Evolutionary conservation across 805 yeast species (phyloP).

Genomic region (Kuraishia piskuri): DNA sequence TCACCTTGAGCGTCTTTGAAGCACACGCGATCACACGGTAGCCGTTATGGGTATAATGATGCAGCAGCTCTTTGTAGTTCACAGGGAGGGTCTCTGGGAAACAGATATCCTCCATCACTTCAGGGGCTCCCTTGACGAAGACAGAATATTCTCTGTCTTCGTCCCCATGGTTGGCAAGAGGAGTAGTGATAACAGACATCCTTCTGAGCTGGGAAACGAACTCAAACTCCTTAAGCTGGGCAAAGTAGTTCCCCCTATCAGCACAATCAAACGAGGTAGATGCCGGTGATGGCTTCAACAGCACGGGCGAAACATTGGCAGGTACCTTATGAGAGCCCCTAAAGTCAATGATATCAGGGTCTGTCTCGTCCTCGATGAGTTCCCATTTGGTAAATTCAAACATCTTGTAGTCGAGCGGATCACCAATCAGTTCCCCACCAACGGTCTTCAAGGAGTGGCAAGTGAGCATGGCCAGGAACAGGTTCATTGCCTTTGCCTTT

Average conservation of each 20-base stretch:
- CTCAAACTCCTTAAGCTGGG: constrained; percentile 53
- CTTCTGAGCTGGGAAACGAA: constrained; percentile 79
- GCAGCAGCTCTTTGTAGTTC: constrained; percentile 64
- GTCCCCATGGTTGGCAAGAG: constrained; percentile 14
- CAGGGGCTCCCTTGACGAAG: constrained; percentile 96
- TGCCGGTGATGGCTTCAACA: constrained; percentile 33
- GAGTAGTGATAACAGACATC: constrained; percentile 75
- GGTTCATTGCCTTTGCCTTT: constrained; percentile 17
- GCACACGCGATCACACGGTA: constrained; percentile 96
- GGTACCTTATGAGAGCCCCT: constrained; percentile 24
- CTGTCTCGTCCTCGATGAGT: constrained; percentile 56
- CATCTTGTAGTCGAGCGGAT: constrained; percentile 90
- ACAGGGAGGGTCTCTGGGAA: constrained; percentile 60
- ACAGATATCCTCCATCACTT: constrained; percentile 78
- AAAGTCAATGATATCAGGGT: constrained; percentile 18
- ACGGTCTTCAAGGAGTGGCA: constrained; percentile 84
- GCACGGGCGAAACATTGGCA: constrained; percentile 33
- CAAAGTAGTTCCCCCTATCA: constrained; percentile 21
- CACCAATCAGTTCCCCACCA: constrained; percentile 80
- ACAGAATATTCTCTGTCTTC: constrained; percentile 22
- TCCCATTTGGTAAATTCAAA: constrained; percentile 81
- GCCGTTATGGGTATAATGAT: constrained; percentile 87
- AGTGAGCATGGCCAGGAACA: constrained; percentile 46
- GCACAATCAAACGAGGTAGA: constrained; percentile 11
- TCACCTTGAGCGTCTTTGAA: constrained; percentile 7